phyloP scores from a whole-genome alignment of 1,284 basidiomycete species.

The Cystobasidiaceae sp. region DNA sequence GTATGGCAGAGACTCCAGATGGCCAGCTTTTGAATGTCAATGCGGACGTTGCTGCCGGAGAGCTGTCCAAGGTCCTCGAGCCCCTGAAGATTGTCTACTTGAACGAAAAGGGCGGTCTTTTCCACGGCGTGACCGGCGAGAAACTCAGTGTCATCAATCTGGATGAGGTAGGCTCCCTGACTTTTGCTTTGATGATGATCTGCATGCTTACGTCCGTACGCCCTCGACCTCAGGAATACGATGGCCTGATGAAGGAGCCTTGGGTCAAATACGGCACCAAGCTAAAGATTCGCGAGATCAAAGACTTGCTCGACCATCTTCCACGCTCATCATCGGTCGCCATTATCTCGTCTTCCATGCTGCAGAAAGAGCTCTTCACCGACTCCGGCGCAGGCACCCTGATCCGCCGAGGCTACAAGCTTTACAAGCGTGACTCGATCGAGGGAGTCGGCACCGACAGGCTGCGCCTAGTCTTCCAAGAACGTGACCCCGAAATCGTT shows the following conservation, averaged over 20 bases:
- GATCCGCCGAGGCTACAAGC: constrained; percentile 94
- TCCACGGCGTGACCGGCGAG: constrained; percentile 92
- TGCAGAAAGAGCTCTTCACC: constrained; percentile 98
- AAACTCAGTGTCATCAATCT: constrained; percentile 94
- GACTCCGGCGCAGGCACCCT: constrained; percentile 96
- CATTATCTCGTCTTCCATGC: constrained; percentile 86
- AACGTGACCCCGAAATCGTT: constrained; percentile 87
- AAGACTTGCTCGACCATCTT: constrained; percentile 96
- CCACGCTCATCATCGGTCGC: constrained; percentile 97
- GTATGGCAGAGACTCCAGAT: constrained; percentile 80
- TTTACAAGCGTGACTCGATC: constrained; percentile 79
- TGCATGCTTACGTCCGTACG: not conserved
- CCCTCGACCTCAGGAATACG: constrained; percentile 67
- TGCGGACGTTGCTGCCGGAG: constrained; percentile 91
- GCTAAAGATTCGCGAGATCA: constrained; percentile 98
- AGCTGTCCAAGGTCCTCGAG: constrained; percentile 90
- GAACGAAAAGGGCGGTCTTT: constrained; percentile 97
- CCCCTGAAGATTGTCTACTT: constrained; percentile 99
- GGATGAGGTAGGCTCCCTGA: constrained; percentile 65
- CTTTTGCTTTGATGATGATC: not conserved
- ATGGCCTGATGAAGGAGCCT: constrained; percentile 93
- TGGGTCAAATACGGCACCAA: constrained; percentile 99
- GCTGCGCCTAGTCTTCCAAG: constrained; percentile 84
- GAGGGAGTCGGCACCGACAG: constrained; percentile 85
- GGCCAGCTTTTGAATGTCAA: constrained; percentile 96